phyloP scores from a whole-genome alignment of 1,284 basidiomycete genomes.

The Clitocybe nebularis region DNA sequence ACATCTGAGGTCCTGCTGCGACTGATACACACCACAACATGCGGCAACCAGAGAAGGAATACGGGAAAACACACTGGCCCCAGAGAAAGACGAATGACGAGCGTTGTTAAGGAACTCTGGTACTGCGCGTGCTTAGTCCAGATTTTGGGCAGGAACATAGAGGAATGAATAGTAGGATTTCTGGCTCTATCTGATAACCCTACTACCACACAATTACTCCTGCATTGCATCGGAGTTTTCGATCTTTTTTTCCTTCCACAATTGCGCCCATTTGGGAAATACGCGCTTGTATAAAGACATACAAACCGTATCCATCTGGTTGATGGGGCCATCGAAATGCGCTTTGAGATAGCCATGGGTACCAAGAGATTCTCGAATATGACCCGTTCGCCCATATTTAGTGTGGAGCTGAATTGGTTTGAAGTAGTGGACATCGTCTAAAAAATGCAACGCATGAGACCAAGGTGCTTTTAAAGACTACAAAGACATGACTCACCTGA shows the following conservation, averaged over 20 bases:
- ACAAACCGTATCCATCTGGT: constrained; percentile 94
- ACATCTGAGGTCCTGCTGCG: too few species aligned
- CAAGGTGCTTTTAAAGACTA: background rate
- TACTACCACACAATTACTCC: constrained; percentile 21
- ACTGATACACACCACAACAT: too few species aligned
- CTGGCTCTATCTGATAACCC: too few species aligned
- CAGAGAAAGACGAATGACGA: too few species aligned
- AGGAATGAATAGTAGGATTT: too few species aligned
- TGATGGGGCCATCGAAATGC: constrained; percentile 92
- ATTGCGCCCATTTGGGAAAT: constrained; percentile 78
- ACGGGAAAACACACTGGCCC: too few species aligned
- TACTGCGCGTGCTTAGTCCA: background rate
- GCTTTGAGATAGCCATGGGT: constrained; percentile 99
- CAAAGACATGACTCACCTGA: constrained; percentile 44
- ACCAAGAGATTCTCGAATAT: constrained; percentile 91
- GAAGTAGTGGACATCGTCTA: constrained; percentile 92
- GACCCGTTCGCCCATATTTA: constrained; percentile 89
- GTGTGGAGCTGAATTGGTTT: constrained; percentile 92
- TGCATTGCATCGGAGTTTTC: constrained; percentile 31
- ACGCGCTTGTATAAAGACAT: constrained; percentile 91
- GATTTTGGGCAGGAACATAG: background rate
- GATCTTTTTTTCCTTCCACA: constrained; percentile 36
- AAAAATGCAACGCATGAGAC: constrained; percentile 10
- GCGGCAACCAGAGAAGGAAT: too few species aligned
- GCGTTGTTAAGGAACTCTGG: background rate